Evolutionary conservation across 805 yeast genomes (phyloP).

Genomic region (Jamesozyma gamospora): DNA sequence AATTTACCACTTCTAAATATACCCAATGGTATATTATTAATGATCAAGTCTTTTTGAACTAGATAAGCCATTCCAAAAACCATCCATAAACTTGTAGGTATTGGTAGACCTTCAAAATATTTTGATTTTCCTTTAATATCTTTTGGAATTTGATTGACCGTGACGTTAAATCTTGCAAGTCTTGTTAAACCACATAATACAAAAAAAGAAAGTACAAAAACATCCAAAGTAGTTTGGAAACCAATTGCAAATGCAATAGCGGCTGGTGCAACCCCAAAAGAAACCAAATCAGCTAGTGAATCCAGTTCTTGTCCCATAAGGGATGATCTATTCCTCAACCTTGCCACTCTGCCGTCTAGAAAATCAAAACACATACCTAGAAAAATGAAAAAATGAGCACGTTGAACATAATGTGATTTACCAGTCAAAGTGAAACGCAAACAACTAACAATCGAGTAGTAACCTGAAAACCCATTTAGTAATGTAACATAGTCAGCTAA

Average conservation of each 20-base stretch:
- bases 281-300: conserved; percentile 86
- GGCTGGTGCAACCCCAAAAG: conserved; percentile 94
- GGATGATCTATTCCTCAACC: conserved; percentile 83
- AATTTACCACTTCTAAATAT: conserved; percentile 41
- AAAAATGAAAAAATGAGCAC: conserved; percentile 84
- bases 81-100: conserved; percentile 74
- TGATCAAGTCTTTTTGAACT: conserved; percentile 41
- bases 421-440: conserved; percentile 67
- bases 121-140: conserved; percentile 78
- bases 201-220: conserved; percentile 64
- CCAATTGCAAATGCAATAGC: conserved; percentile 87
- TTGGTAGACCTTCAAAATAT: conserved; percentile 93
- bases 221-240: conserved; percentile 73
- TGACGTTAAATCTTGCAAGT: conserved; percentile 89
- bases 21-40: conserved; percentile 58
- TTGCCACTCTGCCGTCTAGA: conserved; percentile 93
- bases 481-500: conserved; percentile 93
- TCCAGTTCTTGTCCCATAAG: conserved; percentile 96
- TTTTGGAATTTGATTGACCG: conserved; percentile 86
- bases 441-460: conserved; percentile 80
- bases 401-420: conserved; percentile 57
- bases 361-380: conserved; percentile 91
- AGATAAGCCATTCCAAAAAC: conserved; percentile 64
- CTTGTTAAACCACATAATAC: conserved; percentile 90
- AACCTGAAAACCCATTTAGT: conserved; percentile 88